Percentiles rank a stretch among this genome's conserved stretches.
phyloP scores from a whole-genome alignment of 805 yeast species.

The Candida schatavii region DNA sequence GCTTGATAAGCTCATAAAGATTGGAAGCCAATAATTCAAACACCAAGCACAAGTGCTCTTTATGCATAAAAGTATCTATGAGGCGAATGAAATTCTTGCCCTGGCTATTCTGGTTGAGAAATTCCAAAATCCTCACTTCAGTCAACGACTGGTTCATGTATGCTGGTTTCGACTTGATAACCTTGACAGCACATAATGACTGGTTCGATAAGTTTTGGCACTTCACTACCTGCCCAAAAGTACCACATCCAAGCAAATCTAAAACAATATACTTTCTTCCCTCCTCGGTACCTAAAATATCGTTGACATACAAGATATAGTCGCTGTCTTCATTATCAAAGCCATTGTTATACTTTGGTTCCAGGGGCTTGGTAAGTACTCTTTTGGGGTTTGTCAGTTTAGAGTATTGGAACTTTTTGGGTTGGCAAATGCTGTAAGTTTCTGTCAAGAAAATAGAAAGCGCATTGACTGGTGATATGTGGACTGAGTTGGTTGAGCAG shows the following conservation, averaged over 20 bases:
- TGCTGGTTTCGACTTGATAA: slow-evolving; percentile 88
- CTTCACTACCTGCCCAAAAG: slow-evolving; percentile 97
- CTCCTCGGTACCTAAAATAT: slow-evolving; percentile 81
- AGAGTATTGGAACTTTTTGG: slow-evolving; percentile 71
- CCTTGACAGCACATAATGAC: slow-evolving; percentile 90
- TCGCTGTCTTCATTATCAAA: slow-evolving; percentile 85
- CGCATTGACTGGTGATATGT: slow-evolving; percentile 77
- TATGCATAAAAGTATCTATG: slow-evolving; percentile 87
- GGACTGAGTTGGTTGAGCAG: slow-evolving; percentile 60
- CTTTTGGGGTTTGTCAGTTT: slow-evolving; percentile 85
- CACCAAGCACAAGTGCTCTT: slow-evolving; percentile 88
- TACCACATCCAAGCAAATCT: slow-evolving; percentile 92
- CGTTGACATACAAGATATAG: slow-evolving; percentile 91
- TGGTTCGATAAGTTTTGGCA: slow-evolving; percentile 80
- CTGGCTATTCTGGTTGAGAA: slow-evolving; percentile 63
- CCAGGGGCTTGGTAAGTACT: slow-evolving; percentile 89
- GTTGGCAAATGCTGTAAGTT: slow-evolving; percentile 81
- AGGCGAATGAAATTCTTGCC: slow-evolving; percentile 74
- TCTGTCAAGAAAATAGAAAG: slow-evolving; percentile 73
- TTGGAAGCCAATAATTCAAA: slow-evolving; percentile 88
- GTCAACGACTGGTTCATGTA: slow-evolving; percentile 87
- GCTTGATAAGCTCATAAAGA: slow-evolving; percentile 84
- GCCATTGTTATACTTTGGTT: slow-evolving; percentile 78
- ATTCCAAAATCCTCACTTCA: slow-evolving; percentile 84
- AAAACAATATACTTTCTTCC: slow-evolving; percentile 84